phyloP scores from a whole-genome alignment of 2,329 filamentous ascomycete species.

The Phialophora macrospora region DNA sequence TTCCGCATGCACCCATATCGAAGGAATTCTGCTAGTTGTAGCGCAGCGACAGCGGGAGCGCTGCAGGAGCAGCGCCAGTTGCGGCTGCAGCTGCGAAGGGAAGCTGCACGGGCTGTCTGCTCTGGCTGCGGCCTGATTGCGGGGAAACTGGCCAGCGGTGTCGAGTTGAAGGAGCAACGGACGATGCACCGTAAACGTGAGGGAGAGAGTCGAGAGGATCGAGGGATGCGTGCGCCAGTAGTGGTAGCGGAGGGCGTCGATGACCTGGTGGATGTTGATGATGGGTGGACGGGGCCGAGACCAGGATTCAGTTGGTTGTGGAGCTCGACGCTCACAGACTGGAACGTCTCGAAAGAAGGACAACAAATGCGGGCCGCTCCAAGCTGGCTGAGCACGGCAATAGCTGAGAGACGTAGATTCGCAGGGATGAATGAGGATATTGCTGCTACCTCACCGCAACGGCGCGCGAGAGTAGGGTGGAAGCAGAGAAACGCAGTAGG shows the following conservation, averaged over 20 bases:
- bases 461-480: constrained; percentile 14
- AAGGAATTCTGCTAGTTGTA: constrained; percentile 16
- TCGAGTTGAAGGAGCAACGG: constrained; percentile 9
- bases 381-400: constrained; percentile 2
- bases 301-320: constrained; percentile 24
- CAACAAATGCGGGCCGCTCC: constrained; percentile 8
- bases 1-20: constrained; percentile 90
- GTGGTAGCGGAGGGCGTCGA: constrained; percentile 15
- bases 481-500: constrained; percentile 17
- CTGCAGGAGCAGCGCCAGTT: constrained; percentile 37
- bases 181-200: constrained; percentile 20
- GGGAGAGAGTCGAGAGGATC: constrained; percentile 6
- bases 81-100: constrained; percentile 36
- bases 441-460: constrained; percentile 9
- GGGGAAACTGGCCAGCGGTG: constrained; percentile 32
- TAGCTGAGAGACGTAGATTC: constrained; percentile 5
- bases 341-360: constrained; percentile 13
- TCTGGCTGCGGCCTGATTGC: constrained; percentile 31
- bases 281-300: constrained; percentile 27
- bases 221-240: constrained; percentile 11
- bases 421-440: constrained; percentile 9
- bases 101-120: constrained; percentile 32
- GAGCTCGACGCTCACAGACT: constrained; percentile 24
- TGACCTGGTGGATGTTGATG: constrained; percentile 31
- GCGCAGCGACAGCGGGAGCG: constrained; percentile 30